Base-by-base conservation (phyloP, 768 basidiomycete genomes). In the Chalciporus piperatus region DNA sequence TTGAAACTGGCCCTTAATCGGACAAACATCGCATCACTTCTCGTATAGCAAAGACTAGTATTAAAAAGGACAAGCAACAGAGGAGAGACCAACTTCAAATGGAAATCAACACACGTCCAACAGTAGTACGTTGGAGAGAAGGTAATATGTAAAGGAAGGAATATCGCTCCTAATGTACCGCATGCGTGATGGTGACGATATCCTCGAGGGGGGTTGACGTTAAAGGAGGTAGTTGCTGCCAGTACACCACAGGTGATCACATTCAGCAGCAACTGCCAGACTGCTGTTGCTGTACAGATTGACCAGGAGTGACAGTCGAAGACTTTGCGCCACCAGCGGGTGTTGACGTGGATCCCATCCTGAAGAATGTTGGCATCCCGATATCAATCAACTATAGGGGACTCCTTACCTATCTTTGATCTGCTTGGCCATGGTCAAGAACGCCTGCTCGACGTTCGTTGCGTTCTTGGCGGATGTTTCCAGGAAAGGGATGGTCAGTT, bases 401-500 rank as follows among this genome's bases (percentile, higher is more conserved):
- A 11, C 19, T 3, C 57, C 81, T 28, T 62, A 88, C 90, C 90
- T 84, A 70, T 93, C 91, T 70, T 93, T 92, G 68, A 93, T 92
- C 73, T 92, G 91, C 78, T 96, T 91, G 4, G 97, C 95, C 83
- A 99, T 92, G 27, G 94, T 95, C 78, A 98, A 85, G 83, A 99
- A 99, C 6, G 97, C 95, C 72, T 99, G 93, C 71, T 99, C 97
- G 54, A 99, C 97, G 62, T 97, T 97, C 55, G 94, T 95, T 47
- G 95, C 92, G 63, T 90, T 93, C 89, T 98, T 98, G 32, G 97
- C 97, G n/a, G 90, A 93, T 12, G 97, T 99, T 78, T 99, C 97
- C 67, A 99, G 75, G 86, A 97, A 98, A 42, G 92, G 87, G 61
- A 99, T 87, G 55, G 78, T 80, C 59, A 98, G 78, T 68, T 98